phyloP scores from a whole-genome alignment of 495 filamentous ascomycete genomes.

The Rhizodiscina lignyota region DNA sequence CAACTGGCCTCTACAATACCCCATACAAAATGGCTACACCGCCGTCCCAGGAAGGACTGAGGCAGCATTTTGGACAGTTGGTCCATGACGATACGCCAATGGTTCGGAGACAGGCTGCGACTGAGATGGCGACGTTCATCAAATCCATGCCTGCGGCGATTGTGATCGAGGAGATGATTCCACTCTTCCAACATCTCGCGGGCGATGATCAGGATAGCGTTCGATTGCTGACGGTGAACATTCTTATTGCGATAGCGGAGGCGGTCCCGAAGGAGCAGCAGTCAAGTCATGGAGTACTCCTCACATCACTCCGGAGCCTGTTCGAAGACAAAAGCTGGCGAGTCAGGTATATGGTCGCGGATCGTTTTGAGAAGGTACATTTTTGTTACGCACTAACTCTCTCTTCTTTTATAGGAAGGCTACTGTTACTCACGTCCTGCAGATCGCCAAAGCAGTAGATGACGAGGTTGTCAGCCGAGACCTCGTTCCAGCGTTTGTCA shows the following conservation, averaged over 20 bases:
- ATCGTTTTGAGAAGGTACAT: constrained; percentile 87
- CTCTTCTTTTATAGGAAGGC: too few species aligned
- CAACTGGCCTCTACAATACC: constrained; percentile 80
- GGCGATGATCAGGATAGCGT: constrained; percentile 96
- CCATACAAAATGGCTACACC: constrained; percentile 80
- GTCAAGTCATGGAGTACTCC: constrained; percentile 79
- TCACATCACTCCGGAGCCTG: constrained; percentile 75
- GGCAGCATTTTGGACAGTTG: constrained; percentile 76
- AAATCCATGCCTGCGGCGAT: constrained; percentile 83
- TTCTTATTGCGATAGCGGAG: constrained; percentile 91
- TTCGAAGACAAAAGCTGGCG: constrained; percentile 99
- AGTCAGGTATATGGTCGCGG: constrained; percentile 97
- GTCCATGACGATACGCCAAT: constrained; percentile 98
- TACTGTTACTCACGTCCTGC: background rate
- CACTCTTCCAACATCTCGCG: constrained; percentile 91
- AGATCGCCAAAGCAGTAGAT: constrained; percentile 97
- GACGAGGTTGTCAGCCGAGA: constrained; percentile 91
- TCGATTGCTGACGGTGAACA: constrained; percentile 85
- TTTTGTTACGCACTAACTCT: constrained; percentile 3
- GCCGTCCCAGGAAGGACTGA: constrained; percentile 70
- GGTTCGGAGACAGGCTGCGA: constrained; percentile 91
- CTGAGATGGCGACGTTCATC: constrained; percentile 92
- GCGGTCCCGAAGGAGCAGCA: constrained; percentile 97
- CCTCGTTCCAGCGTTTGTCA: constrained; percentile 91
- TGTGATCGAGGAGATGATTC: constrained; percentile 97